Percentiles rank a stretch among this genome's conserved stretches.
phyloP scores from a whole-genome alignment of 768 basidiomycete species.

The Mrakia frigida region DNA sequence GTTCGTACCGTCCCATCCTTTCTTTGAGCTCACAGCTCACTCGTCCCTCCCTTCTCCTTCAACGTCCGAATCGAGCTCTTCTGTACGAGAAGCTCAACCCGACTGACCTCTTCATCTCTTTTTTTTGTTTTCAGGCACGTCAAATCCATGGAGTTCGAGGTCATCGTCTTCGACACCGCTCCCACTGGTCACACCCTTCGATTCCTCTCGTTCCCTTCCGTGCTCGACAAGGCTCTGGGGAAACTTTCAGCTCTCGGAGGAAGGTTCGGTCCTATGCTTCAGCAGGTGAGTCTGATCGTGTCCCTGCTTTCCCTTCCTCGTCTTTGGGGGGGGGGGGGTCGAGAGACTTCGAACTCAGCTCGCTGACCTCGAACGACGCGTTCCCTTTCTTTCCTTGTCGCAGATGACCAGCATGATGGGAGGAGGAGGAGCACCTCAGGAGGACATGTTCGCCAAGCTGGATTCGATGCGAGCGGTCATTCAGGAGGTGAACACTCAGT shows the following conservation, averaged over 20 bases:
- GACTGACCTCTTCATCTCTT: not conserved
- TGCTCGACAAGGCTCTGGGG: constrained; percentile 92
- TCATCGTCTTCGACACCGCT: constrained; percentile 98
- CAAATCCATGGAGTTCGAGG: constrained; percentile 99
- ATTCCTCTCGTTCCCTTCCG: constrained; percentile 97
- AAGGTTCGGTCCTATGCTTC: constrained; percentile 94
- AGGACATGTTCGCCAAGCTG: constrained; percentile 98
- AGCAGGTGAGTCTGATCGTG: constrained; percentile 51
- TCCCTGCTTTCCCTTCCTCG: not conserved
- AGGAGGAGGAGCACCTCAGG: constrained; percentile 77
- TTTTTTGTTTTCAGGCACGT: constrained; percentile 64
- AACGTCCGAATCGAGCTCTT: too few relatives aligned
- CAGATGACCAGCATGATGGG: constrained; percentile 87
- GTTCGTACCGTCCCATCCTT: constrained; percentile 49
- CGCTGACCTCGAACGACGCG: not conserved
- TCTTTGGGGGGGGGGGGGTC: too few relatives aligned
- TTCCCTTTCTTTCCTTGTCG: not conserved
- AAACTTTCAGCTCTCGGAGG: constrained; percentile 92
- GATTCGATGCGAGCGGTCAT: constrained; percentile 96
- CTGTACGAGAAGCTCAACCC: not conserved
- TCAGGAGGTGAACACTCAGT: constrained; percentile 97
- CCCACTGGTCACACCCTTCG: constrained; percentile 97
- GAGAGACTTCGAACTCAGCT: not conserved
- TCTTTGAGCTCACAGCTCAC: constrained; percentile 24
- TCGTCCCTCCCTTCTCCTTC: not conserved